These are phyloP conservation scores for Colletotrichum sp. DNA, from an alignment of 2,329 filamentous ascomycete species.

Conservation along the genomic window DNA sequence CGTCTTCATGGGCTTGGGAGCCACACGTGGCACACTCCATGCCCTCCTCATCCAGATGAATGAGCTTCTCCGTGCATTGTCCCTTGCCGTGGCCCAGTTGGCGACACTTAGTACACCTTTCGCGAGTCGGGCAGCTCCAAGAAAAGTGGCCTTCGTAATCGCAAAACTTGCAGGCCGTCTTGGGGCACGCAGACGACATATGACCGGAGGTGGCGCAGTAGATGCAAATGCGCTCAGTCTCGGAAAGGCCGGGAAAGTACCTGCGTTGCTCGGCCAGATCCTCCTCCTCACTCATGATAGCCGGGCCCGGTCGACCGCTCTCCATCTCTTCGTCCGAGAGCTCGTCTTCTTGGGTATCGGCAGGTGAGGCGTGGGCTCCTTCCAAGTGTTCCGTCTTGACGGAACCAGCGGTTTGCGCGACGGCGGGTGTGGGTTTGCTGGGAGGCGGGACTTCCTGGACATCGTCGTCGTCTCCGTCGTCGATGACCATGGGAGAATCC, in stretches of 20 bases:
- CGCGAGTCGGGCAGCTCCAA: slow-evolving; percentile 54
- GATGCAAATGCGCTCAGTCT: slow-evolving; percentile 52
- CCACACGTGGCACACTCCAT: slow-evolving; percentile 67
- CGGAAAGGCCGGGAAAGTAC: slow-evolving; percentile 57
- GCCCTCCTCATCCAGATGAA: slow-evolving; percentile 54
- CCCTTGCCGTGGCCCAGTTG: slow-evolving; percentile 62
- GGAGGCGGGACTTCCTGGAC: background rate
- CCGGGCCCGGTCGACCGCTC: background rate
- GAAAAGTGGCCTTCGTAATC: slow-evolving; percentile 49
- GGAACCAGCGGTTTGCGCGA: background rate
- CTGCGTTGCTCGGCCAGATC: slow-evolving; percentile 43
- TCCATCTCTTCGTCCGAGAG: background rate
- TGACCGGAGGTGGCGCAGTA: slow-evolving; percentile 57
- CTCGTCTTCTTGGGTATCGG: background rate
- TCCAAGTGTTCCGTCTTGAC: background rate
- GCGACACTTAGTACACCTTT: slow-evolving; percentile 63
- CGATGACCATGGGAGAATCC: slow-evolving; percentile 2
- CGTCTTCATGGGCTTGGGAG: slow-evolving; percentile 61
- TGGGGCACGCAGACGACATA: slow-evolving; percentile 46
- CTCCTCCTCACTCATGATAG: slow-evolving; percentile 26
- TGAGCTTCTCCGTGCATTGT: slow-evolving; percentile 62
- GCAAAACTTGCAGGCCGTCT: slow-evolving; percentile 54
- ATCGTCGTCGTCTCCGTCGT: slow-evolving; percentile 12
- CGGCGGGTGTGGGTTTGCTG: background rate
- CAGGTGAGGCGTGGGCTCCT: background rate